These are phyloP conservation scores for Vigna mungo DNA, from an alignment of 306 rosid species.

Conservation along the genomic window DNA sequence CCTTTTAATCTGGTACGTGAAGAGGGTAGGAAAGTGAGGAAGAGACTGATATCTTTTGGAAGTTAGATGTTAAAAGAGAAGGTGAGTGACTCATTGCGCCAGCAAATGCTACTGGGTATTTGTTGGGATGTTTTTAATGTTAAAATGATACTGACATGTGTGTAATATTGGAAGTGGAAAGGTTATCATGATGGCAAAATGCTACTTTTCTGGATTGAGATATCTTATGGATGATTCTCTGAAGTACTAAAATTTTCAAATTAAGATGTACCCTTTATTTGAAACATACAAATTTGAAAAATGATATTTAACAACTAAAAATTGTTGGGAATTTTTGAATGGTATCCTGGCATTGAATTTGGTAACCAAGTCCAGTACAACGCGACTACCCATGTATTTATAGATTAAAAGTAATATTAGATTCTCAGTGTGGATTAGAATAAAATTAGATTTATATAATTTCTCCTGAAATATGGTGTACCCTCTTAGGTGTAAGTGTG, in stretches of 20 bases:
- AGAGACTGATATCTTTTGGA: neutral
- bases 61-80: neutral
- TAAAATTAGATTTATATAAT: too few relatives aligned
- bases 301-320: neutral
- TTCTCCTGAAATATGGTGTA: too few relatives aligned
- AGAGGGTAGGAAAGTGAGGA: neutral
- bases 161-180: slow-evolving; percentile 24
- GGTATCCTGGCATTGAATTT: neutral
- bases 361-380: too few relatives aligned
- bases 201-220: neutral
- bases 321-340: neutral
- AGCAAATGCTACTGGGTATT: too few relatives aligned
- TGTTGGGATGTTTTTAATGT: neutral
- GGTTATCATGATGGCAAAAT: neutral
- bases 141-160: neutral
- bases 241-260: neutral
- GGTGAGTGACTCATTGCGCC: slow-evolving; percentile 6
- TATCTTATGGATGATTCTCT: neutral
- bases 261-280: neutral
- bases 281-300: neutral
- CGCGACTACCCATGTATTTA: too few relatives aligned
- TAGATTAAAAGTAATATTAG: too few relatives aligned
- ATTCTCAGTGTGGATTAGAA: too few relatives aligned
- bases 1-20: neutral
- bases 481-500: too few relatives aligned